Conservation (phyloP, 106 monocot species). For the Dendrobium nobile region DNA sequence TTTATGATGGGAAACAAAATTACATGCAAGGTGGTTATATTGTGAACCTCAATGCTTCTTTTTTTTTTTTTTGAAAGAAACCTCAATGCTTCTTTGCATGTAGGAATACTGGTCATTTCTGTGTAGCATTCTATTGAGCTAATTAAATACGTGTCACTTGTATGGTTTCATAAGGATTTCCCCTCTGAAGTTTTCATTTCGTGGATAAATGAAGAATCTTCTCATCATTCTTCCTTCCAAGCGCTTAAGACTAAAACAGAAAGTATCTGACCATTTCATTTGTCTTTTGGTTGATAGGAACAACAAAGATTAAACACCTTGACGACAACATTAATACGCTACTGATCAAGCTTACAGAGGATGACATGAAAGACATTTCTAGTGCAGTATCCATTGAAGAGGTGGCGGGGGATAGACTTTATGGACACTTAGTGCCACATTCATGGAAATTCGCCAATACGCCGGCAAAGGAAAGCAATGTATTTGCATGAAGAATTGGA, state of each 20-base stretch:
- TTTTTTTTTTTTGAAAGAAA: no score
- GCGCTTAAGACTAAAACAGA: not conserved
- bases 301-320: slow-evolving; percentile 20
- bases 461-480: slow-evolving; percentile 9
- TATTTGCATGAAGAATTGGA: not conserved
- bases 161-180: not conserved
- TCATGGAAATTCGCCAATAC: slow-evolving; percentile 18
- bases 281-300: slow-evolving; percentile 14
- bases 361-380: slow-evolving; percentile 25
- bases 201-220: not conserved
- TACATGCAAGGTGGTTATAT: no score
- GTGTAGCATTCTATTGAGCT: not conserved
- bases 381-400: slow-evolving; percentile 12
- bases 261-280: not conserved
- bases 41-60: no score
- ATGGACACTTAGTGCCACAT: not conserved
- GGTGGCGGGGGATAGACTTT: slow-evolving; percentile 12
- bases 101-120: not conserved
- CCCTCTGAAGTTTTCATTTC: not conserved
- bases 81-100: no score
- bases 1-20: no score
- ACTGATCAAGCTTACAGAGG: slow-evolving; percentile 21
- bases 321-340: slow-evolving; percentile 21
- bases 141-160: not conserved
- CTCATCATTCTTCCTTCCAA: not conserved